These are phyloP conservation scores for Sphagnum contortum DNA, from an alignment of 225 moss, liverwort and hornwort genomes.

Conservation along the genomic window DNA sequence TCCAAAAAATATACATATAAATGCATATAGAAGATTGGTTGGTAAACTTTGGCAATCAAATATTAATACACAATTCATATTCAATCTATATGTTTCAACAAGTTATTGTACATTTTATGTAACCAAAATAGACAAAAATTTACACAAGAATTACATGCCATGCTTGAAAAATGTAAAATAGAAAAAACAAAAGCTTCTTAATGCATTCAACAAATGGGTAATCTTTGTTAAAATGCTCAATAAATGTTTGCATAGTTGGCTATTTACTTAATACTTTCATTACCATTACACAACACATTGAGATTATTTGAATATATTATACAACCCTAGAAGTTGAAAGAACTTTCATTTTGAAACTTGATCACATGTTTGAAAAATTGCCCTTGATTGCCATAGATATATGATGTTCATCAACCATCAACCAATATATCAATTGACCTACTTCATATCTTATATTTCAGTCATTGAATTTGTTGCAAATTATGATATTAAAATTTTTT, in stretches of 20 bases:
- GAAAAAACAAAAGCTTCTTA: not conserved
- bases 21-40: not conserved
- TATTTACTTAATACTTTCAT: not conserved
- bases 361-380: not conserved
- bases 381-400: not conserved
- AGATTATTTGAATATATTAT: not conserved
- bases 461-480: not conserved
- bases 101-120: slow-evolving; percentile 4
- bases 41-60: not conserved
- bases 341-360: not conserved
- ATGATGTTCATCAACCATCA: not conserved
- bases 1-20: not conserved
- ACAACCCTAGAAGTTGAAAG: not conserved
- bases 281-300: not conserved
- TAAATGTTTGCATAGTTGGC: not conserved
- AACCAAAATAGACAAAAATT: slow-evolving; percentile 3
- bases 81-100: not conserved
- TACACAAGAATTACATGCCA: not conserved
- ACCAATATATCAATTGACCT: too few species aligned
- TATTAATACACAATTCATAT: not conserved
- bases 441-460: not conserved
- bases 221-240: slow-evolving; percentile 1
- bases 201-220: not conserved
- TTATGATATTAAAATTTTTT: not conserved
- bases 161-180: not conserved